Conservation (phyloP, 768 basidiomycete genomes). For the Lactarius deliciosus region DNA sequence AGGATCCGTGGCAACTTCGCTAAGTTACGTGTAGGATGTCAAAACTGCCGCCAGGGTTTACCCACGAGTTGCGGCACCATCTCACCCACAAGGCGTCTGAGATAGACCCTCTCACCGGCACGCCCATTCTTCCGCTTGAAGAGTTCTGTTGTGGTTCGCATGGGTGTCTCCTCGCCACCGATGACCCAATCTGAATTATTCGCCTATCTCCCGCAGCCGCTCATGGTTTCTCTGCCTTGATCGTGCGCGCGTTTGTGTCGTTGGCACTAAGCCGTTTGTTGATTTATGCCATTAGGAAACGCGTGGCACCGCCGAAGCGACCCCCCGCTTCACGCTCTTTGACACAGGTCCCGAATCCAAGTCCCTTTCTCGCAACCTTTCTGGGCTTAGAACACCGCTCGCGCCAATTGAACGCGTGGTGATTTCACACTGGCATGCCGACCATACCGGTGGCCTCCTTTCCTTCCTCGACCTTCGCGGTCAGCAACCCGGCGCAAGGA, state of each 20-base stretch:
- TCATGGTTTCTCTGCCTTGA: constrained; percentile 80
- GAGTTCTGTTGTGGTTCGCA: constrained; percentile 67
- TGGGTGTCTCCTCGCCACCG: not conserved
- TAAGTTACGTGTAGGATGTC: constrained; percentile 59
- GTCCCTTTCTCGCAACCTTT: constrained; percentile 71
- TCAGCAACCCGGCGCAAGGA: constrained; percentile 32
- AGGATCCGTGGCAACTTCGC: not conserved
- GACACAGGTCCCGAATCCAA: constrained; percentile 81
- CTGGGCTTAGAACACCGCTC: constrained; percentile 55
- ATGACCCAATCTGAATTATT: not conserved
- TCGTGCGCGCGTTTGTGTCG: constrained; percentile 43
- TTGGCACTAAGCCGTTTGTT: not conserved
- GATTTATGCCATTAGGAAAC: constrained; percentile 51
- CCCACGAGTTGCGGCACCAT: constrained; percentile 67
- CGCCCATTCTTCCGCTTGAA: constrained; percentile 70
- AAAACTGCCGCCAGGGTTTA: constrained; percentile 74
- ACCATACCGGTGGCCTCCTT: constrained; percentile 62
- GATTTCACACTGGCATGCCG: constrained; percentile 56
- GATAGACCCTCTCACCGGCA: constrained; percentile 46
- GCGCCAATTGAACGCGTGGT: constrained; percentile 55
- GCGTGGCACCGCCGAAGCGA: constrained; percentile 42
- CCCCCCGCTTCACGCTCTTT: constrained; percentile 61
- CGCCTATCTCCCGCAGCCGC: constrained; percentile 49
- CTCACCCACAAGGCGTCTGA: constrained; percentile 49
- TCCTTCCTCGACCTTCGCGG: constrained; percentile 55